These are phyloP conservation scores for Melanopsichium pennsylvanicum DNA, from an alignment of 1,284 basidiomycete genomes.

Conservation along the genomic window DNA sequence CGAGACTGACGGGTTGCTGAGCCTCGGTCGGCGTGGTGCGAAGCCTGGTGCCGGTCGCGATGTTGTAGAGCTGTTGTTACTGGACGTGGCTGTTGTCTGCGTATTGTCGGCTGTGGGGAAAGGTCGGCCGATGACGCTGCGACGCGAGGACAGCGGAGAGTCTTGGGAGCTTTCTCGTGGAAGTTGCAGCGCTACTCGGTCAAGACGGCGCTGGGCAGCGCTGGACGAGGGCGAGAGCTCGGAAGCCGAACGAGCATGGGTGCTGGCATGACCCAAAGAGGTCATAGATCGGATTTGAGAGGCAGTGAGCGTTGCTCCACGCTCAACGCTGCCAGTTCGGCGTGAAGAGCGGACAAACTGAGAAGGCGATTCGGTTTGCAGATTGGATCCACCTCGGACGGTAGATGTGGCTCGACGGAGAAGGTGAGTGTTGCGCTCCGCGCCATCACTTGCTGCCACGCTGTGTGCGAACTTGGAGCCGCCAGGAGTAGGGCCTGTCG, in stretches of 20 bases:
- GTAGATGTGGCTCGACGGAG: conserved; percentile 19
- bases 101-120: conserved; percentile 9
- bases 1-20: conserved; percentile 50
- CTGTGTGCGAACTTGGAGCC: neutral
- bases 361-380: conserved; percentile 17
- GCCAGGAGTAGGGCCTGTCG: neutral
- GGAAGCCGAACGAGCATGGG: conserved; percentile 34
- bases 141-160: conserved; percentile 16
- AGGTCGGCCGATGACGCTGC: conserved; percentile 10
- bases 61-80: neutral
- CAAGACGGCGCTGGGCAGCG: conserved; percentile 23
- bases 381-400: conserved; percentile 14
- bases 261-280: conserved; percentile 29
- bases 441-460: neutral
- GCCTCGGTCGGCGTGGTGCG: conserved; percentile 37
- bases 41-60: conserved; percentile 17
- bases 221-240: conserved; percentile 36
- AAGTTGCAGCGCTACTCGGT: conserved; percentile 1
- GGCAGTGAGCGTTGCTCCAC: conserved; percentile 29
- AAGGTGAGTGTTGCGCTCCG: conserved; percentile 13
- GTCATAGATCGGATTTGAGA: conserved; percentile 40
- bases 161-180: conserved; percentile 15
- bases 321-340: conserved; percentile 15
- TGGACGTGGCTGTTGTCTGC: neutral
- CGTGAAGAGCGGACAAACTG: conserved; percentile 8